Conservation (phyloP, 202 grass and related monocot species). For the Schoenoplectus triqueter region DNA sequence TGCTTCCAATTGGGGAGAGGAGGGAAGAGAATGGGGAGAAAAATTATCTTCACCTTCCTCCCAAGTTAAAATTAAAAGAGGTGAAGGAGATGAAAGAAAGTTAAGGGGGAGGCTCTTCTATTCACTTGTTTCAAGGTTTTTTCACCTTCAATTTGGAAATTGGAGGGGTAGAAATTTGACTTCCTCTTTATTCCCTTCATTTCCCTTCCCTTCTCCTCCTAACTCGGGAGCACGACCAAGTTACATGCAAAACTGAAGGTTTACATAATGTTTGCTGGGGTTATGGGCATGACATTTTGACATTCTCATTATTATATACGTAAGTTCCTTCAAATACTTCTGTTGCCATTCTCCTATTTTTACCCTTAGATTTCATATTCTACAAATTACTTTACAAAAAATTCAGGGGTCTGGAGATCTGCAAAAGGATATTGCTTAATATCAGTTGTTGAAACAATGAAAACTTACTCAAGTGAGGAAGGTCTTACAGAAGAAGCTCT, state of each 20-base stretch:
- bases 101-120: too few relatives aligned
- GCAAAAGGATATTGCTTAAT: constrained; percentile 96
- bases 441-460: constrained; percentile 94
- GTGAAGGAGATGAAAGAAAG: too few relatives aligned
- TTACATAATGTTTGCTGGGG: constrained; percentile 5
- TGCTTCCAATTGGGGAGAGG: too few relatives aligned
- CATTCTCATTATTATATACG: not conserved
- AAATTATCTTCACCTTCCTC: too few relatives aligned
- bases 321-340: constrained; percentile 13
- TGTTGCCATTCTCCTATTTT: not conserved
- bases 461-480: constrained; percentile 94
- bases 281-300: not conserved
- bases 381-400: constrained; percentile 5
- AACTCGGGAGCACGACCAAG: too few relatives aligned
- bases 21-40: too few relatives aligned
- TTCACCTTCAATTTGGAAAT: too few relatives aligned
- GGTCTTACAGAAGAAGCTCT: constrained; percentile 92
- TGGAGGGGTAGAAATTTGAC: too few relatives aligned
- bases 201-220: too few relatives aligned
- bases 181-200: too few relatives aligned
- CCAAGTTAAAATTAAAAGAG: too few relatives aligned
- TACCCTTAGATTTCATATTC: constrained; percentile 15
- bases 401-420: constrained; percentile 75
- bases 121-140: too few relatives aligned
- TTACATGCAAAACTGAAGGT: not conserved